Percentiles rank a stretch among this genome's conserved stretches.
Evolutionary conservation across 2,329 filamentous ascomycete species (phyloP).

Genomic region (Neofusicoccum kwambonambiense): DNA sequence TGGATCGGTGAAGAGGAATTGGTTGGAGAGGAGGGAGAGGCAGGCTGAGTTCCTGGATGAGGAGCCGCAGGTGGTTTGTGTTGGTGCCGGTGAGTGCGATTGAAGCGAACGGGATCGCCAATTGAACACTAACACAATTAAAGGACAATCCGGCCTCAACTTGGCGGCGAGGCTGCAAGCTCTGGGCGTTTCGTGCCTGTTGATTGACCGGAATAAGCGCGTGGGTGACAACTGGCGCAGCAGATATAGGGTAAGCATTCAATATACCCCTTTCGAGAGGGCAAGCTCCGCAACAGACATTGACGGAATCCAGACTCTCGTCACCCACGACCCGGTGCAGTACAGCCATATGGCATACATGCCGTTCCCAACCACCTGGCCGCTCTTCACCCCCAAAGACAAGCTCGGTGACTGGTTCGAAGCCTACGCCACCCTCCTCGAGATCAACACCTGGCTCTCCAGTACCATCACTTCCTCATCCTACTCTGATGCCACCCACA

Average conservation of each 20-base stretch:
- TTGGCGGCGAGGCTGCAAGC: constrained; percentile 40
- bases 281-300: background rate
- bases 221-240: constrained; percentile 53
- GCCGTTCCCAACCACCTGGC: constrained; percentile 64
- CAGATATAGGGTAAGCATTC: constrained; percentile 39
- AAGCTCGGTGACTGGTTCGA: constrained; percentile 70
- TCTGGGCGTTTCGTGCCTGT: constrained; percentile 40
- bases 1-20: constrained; percentile 49
- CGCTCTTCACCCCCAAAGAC: constrained; percentile 69
- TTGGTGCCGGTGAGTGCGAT: constrained; percentile 47
- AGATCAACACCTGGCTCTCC: constrained; percentile 65
- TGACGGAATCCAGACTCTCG: constrained; percentile 43
- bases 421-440: constrained; percentile 62
- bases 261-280: too few relatives aligned
- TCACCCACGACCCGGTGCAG: constrained; percentile 66
- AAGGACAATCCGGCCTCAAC: constrained; percentile 37
- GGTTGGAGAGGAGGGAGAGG: constrained; percentile 40
- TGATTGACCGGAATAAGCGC: constrained; percentile 47
- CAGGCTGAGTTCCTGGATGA: constrained; percentile 32
- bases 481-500: constrained; percentile 51
- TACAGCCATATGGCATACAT: constrained; percentile 57
- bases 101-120: background rate
- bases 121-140: background rate
- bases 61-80: constrained; percentile 60
- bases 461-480: constrained; percentile 50